These are phyloP conservation scores for Golubevia pallescens DNA, from an alignment of 1,284 basidiomycete genomes.

Conservation along the genomic window DNA sequence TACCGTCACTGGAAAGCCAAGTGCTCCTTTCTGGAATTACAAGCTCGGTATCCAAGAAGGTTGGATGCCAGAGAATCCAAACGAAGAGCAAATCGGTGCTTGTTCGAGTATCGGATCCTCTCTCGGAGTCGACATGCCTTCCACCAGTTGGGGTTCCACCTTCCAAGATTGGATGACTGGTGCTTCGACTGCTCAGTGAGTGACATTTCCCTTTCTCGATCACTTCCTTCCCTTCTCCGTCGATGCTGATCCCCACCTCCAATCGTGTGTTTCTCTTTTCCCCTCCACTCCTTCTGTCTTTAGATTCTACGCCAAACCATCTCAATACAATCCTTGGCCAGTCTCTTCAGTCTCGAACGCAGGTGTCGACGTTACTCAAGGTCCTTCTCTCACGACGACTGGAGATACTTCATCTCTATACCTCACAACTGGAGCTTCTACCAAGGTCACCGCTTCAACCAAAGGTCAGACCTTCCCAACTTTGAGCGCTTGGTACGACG, in stretches of 20 bases:
- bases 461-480: conserved; percentile 19
- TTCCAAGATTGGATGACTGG: conserved; percentile 39
- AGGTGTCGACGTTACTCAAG: conserved; percentile 2
- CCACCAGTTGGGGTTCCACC: conserved; percentile 22
- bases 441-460: conserved; percentile 21
- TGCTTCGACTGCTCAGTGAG: conserved; percentile 8
- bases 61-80: conserved; percentile 18
- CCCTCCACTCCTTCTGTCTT: too few species aligned
- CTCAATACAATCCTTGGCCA: conserved; percentile 22
- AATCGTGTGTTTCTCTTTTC: too few species aligned
- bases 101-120: conserved; percentile 22
- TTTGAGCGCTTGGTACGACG: conserved; percentile 23
- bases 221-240: too few species aligned
- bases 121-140: conserved; percentile 8
- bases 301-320: conserved; percentile 20
- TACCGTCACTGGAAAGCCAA: conserved; percentile 32
- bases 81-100: conserved; percentile 16
- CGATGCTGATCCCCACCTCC: too few species aligned
- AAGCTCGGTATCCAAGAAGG: conserved; percentile 19
- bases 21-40: conserved; percentile 19
- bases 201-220: too few species aligned
- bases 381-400: conserved; percentile 21
- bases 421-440: conserved; percentile 13
- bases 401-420: conserved; percentile 30
- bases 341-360: conserved; percentile 21